Percentiles rank a stretch among this genome's conserved stretches.
Evolutionary conservation across 768 basidiomycete species (phyloP).

Genomic region (Coprinopsis marcescibilis): DNA sequence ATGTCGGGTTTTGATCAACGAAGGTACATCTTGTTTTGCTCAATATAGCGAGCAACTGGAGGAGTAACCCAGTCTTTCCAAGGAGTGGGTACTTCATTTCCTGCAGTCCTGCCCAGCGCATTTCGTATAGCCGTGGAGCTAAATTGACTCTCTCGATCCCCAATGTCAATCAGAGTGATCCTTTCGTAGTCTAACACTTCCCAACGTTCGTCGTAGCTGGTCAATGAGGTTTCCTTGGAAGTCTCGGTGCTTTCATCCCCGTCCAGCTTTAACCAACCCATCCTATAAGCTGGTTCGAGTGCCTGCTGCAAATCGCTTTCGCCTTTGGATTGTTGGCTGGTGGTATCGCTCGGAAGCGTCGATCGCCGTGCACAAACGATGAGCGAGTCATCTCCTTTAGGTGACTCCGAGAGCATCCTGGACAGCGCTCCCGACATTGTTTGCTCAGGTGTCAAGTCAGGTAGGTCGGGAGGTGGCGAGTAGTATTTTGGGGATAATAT

Average conservation of each 20-base stretch:
- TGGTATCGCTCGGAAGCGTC: slow-evolving; percentile 9
- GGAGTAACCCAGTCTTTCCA: slow-evolving; percentile 47
- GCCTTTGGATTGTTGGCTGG: background rate
- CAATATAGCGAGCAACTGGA: slow-evolving; percentile 47
- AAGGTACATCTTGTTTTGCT: slow-evolving; percentile 40
- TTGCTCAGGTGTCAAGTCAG: background rate
- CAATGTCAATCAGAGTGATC: slow-evolving; percentile 60
- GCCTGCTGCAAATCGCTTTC: background rate
- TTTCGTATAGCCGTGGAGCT: slow-evolving; percentile 69
- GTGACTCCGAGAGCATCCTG: slow-evolving; percentile 47
- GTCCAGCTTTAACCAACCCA: slow-evolving; percentile 2
- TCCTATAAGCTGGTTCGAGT: background rate
- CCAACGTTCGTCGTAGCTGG: slow-evolving; percentile 5
- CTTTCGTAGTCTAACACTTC: slow-evolving; percentile 34
- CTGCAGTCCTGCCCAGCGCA: slow-evolving; percentile 26
- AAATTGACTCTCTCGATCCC: slow-evolving; percentile 44
- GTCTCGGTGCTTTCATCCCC: background rate
- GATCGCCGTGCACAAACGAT: slow-evolving; percentile 63
- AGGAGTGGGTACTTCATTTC: slow-evolving; percentile 16
- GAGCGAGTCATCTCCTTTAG: slow-evolving; percentile 48
- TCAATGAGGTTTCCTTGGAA: background rate
- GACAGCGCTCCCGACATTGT: slow-evolving; percentile 53
- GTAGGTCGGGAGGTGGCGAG: slow-evolving; percentile 27
- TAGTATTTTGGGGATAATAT: slow-evolving; percentile 78
- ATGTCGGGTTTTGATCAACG: too few species aligned